A percentile compares a stretch with the other conserved stretches of the same genome.
Conservation (phyloP, 345 rosid species). For the Clarkia xantiana region DNA sequence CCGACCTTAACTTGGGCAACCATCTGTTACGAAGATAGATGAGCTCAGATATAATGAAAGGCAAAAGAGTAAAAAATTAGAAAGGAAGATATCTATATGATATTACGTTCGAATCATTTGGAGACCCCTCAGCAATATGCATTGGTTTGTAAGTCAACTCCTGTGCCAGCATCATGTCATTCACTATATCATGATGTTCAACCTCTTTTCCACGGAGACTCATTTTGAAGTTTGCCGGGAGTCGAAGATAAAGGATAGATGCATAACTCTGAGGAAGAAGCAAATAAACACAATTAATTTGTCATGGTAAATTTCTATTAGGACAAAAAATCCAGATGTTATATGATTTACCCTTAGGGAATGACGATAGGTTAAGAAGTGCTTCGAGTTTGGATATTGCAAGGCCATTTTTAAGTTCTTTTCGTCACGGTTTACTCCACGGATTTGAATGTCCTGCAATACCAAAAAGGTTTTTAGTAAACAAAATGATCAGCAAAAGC, state of each 20-base stretch:
- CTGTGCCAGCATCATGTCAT: constrained; percentile 46
- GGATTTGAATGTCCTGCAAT: constrained; percentile 62
- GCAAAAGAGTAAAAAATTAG: no score
- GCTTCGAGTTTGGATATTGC: constrained; percentile 39
- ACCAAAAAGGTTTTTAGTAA: constrained; percentile 1
- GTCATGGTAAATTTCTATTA: not conserved
- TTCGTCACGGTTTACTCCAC: constrained; percentile 55
- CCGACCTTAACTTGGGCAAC: constrained; percentile 44
- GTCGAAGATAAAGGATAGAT: constrained; percentile 60
- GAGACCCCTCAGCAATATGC: constrained; percentile 12
- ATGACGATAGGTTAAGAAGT: constrained; percentile 52
- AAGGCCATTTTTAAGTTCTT: constrained; percentile 49
- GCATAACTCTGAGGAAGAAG: constrained; percentile 44
- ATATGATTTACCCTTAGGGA: constrained; percentile 60
- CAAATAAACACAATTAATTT: not conserved
- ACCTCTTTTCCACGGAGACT: constrained; percentile 41
- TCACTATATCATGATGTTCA: constrained; percentile 37
- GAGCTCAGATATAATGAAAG: not conserved
- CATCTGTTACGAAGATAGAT: constrained; percentile 22
- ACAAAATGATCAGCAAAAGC: no score
- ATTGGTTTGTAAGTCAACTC: constrained; percentile 34
- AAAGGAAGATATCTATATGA: not conserved
- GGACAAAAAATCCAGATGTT: no score
- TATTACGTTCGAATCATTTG: constrained; percentile 23
- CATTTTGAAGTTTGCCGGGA: constrained; percentile 44